phyloP scores from a whole-genome alignment of 805 yeast species.

The Wickerhamomyces canadensis region DNA sequence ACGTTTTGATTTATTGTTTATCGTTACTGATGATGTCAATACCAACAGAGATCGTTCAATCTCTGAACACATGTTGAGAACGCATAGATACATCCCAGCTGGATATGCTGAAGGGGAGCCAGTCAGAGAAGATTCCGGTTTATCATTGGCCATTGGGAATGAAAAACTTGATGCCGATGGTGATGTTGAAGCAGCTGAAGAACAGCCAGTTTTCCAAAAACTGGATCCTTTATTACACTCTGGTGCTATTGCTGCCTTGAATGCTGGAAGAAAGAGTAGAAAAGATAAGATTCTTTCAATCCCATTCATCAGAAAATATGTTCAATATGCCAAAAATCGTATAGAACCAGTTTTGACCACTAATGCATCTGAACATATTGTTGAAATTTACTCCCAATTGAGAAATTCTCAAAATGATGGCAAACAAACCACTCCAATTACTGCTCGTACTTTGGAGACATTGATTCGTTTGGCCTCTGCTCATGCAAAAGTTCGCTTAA shows the following conservation, averaged over 20 bases:
- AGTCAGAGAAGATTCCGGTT: conserved; percentile 65
- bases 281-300: conserved; percentile 56
- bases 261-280: conserved; percentile 23
- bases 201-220: conserved; percentile 64
- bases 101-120: conserved; percentile 94
- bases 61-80: conserved; percentile 90
- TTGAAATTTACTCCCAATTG: conserved; percentile 69
- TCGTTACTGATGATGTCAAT: conserved; percentile 92
- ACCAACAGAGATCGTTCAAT: conserved; percentile 79
- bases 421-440: conserved; percentile 84
- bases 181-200: conserved; percentile 32
- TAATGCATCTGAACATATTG: conserved; percentile 75
- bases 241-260: conserved; percentile 51
- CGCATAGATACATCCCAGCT: conserved; percentile 85
- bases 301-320: conserved; percentile 83
- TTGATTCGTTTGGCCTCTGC: conserved; percentile 92
- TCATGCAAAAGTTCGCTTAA: conserved; percentile 91
- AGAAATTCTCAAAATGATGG: conserved; percentile 69
- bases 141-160: conserved; percentile 80
- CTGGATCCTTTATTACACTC: conserved; percentile 79
- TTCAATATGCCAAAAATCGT: conserved; percentile 91
- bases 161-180: conserved; percentile 45
- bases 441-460: conserved; percentile 97
- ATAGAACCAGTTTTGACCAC: conserved; percentile 73
- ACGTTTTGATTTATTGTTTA: conserved; percentile 92